A percentile compares a stretch with the other conserved stretches of the same genome.
These are phyloP conservation scores for Cyberlindnera americana DNA, from an alignment of 805 yeast species.

Conservation along the genomic window DNA sequence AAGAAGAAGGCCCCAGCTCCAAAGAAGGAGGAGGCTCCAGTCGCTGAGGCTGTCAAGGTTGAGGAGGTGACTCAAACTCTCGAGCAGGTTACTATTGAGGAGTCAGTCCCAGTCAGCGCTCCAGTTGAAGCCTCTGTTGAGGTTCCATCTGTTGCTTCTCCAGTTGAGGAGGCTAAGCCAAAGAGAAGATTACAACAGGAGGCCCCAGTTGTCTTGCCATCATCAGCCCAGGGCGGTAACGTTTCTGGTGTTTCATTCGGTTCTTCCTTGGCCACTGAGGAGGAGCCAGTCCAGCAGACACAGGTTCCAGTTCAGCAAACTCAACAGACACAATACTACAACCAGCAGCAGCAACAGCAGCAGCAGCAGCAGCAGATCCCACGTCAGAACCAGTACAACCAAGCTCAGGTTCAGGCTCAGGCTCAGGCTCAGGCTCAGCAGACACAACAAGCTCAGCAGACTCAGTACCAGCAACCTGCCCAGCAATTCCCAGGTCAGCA, in stretches of 20 bases:
- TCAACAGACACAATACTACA: constrained; percentile 12
- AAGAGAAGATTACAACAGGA: constrained; percentile 38
- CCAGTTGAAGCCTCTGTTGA: constrained; percentile 20
- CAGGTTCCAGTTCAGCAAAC: constrained; percentile 23
- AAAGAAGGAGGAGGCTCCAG: constrained; percentile 13
- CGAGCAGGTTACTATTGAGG: constrained; percentile 21
- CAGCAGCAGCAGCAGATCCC: constrained; percentile 14
- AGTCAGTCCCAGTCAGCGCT: constrained; percentile 13
- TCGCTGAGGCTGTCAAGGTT: constrained; percentile 21
- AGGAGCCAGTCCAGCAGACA: constrained; percentile 23
- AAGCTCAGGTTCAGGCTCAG: constrained; percentile 9
- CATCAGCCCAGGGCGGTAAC: constrained; percentile 35
- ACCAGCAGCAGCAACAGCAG: constrained; percentile 23
- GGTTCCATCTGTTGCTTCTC: constrained; percentile 15
- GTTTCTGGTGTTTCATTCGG: constrained; percentile 64
- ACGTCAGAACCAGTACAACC: constrained; percentile 9
- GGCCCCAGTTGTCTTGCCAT: constrained; percentile 51
- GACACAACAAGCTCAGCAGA: background rate
- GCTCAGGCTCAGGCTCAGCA: constrained; percentile 10
- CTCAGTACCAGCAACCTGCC: background rate
- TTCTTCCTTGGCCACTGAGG: constrained; percentile 43
- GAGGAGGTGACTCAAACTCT: constrained; percentile 16
- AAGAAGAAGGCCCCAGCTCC: constrained; percentile 19
- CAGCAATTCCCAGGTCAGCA: constrained; percentile 17
- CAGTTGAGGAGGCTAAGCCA: constrained; percentile 25